A percentile compares a stretch with the other conserved stretches of the same genome.
These are phyloP conservation scores for Eremochloa ophiuroides DNA, from an alignment of 176 grass and related monocot genomes.

Conservation along the genomic window DNA sequence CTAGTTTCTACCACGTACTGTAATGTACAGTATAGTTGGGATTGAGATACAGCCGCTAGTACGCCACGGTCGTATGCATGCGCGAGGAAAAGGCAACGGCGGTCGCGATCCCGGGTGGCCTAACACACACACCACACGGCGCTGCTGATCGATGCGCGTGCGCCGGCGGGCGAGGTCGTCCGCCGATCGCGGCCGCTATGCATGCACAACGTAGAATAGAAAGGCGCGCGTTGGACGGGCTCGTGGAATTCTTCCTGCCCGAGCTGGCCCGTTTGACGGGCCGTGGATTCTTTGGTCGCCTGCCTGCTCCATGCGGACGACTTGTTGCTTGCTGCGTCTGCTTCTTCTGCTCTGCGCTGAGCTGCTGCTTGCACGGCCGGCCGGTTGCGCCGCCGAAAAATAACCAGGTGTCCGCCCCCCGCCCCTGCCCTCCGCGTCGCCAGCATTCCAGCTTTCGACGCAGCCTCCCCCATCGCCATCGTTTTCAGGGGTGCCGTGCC, in stretches of 20 bases:
- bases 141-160: too few species aligned
- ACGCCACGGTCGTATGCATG: neutral
- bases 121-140: neutral
- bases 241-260: conserved; percentile 23
- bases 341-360: neutral
- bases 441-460: too few species aligned
- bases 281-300: too few species aligned
- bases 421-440: too few species aligned
- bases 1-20: neutral
- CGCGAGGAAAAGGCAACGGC: neutral
- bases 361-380: too few species aligned
- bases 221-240: neutral
- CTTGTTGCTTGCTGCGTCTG: neutral
- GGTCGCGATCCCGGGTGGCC: neutral
- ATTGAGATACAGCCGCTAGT: too few species aligned
- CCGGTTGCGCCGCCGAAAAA: too few species aligned
- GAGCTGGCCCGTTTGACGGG: neutral
- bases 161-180: neutral
- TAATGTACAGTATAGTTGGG: too few species aligned
- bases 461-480: neutral
- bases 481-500: neutral
- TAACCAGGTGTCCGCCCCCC: too few species aligned
- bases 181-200: neutral
- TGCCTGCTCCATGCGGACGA: neutral
- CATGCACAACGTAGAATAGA: neutral